A percentile compares a stretch with the other conserved stretches of the same genome.
Conservation (phyloP, 78 protist species). For the Diacronema lutheri region DNA sequence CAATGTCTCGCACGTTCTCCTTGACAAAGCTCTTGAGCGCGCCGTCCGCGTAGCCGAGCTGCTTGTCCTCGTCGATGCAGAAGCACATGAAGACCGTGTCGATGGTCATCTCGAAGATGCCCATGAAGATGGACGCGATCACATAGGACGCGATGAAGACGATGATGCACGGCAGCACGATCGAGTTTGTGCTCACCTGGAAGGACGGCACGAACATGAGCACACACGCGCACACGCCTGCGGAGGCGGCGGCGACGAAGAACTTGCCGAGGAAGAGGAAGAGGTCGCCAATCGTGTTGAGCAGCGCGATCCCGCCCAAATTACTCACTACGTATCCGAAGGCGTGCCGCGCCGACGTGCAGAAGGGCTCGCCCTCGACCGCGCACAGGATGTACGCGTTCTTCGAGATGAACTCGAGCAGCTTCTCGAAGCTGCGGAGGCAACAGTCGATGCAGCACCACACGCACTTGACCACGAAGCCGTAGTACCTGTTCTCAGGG, state of each 20-base stretch:
- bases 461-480: background rate
- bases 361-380: too few species aligned
- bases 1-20: too few species aligned
- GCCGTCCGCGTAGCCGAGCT: too few species aligned
- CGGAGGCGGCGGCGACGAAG: background rate
- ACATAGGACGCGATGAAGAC: background rate
- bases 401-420: background rate
- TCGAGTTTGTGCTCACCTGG: background rate
- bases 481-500: background rate
- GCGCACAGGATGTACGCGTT: background rate
- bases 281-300: background rate
- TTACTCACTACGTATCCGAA: background rate
- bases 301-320: background rate
- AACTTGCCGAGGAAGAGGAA: background rate
- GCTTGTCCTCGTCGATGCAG: too few species aligned
- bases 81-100: constrained; percentile 19
- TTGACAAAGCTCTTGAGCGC: too few species aligned
- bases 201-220: background rate
- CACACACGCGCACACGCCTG: background rate
- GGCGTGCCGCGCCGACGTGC: background rate
- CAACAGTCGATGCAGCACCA: constrained; percentile 29
- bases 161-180: background rate
- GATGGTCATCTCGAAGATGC: constrained; percentile 11
- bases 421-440: background rate
- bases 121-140: background rate